phyloP scores from a whole-genome alignment of 768 basidiomycete genomes.

The Cystofilobasidium capitatum region DNA sequence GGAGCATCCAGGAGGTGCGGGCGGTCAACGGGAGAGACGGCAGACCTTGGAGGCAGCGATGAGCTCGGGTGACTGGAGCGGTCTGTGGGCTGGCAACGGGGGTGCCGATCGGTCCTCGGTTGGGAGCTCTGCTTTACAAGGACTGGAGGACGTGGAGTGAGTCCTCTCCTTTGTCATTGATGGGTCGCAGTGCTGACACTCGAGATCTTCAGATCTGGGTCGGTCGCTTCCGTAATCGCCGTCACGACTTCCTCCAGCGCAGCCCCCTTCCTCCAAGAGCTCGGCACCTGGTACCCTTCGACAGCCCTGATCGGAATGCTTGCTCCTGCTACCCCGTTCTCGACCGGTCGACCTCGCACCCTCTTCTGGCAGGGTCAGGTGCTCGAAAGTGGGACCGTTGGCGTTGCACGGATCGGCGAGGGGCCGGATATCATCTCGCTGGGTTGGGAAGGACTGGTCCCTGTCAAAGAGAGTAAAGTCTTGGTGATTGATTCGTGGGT shows the following conservation, averaged over 20 bases:
- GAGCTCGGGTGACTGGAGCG: not conserved
- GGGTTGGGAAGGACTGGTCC: slow-evolving; percentile 1
- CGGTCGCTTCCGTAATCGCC: not conserved
- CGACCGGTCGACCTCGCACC: not conserved
- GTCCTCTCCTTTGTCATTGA: not conserved
- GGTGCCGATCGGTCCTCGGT: too few relatives aligned
- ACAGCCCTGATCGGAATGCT: not conserved
- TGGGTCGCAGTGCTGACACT: not conserved
- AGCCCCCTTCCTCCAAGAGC: not conserved
- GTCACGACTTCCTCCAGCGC: not conserved
- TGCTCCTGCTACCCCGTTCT: not conserved
- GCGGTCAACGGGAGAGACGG: not conserved
- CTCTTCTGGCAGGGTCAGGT: not conserved
- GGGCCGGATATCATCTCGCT: not conserved
- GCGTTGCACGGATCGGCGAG: not conserved
- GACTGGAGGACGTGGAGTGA: not conserved
- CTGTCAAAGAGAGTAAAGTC: not conserved
- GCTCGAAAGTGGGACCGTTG: not conserved
- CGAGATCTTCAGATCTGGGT: not conserved
- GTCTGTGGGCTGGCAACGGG: not conserved
- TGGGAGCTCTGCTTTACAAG: too few relatives aligned
- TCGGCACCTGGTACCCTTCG: not conserved
- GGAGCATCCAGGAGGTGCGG: not conserved
- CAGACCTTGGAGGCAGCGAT: not conserved
- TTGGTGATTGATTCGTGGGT: not conserved